Evolutionary conservation across 129 eudicot species (phyloP), one percentile per base, ranked within the genome.

Genomic region (Logfia minima): DNA sequence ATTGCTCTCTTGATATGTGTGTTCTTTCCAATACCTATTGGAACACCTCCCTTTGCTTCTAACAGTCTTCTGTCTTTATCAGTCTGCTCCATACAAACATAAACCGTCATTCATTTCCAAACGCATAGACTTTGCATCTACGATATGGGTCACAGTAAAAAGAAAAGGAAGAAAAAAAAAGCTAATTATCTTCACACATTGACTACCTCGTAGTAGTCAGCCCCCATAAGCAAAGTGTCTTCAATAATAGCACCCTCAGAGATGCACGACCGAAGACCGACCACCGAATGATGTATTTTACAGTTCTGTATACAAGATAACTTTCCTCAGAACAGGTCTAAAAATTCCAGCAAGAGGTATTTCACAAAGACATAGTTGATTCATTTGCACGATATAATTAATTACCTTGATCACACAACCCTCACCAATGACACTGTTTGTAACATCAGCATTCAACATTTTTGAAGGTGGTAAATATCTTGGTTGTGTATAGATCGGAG

Each of bases 391-490:
- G 24, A 70, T 6, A 62, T 22, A 63, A 13, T 4, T 3, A 35
- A 21, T 24, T 82, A 90, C 96, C 96, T 93, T 93, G 55, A 93
- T 93, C 48, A 90, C 98, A 76, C 98, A 90, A 62, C 98, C 98
- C 77, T 93, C 98, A 68, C 98, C 98, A 79, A 90, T 88, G 58
- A 90, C 98, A 74, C 94, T 88, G 61, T 93, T 89, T 45, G 98
- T 90, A 32, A 93, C 92, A 79, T 93, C 98, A 76, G 92, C 95
- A 85, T 93, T 89, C 80, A 93, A 86, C 98, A 93, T 90, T 77
- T 93, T 93, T 60, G 98, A 93, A 45, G 98, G 98, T 56, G 98
- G 98, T 84, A 93, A 75, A 67, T 93, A 93, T 41, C 98, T 89
- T 63, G 98, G 96, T 71, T 93, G 96, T 31, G 96, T 93, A 26